phyloP scores from a whole-genome alignment of 257 asterid genomes.

The Paulownia fortunei region DNA sequence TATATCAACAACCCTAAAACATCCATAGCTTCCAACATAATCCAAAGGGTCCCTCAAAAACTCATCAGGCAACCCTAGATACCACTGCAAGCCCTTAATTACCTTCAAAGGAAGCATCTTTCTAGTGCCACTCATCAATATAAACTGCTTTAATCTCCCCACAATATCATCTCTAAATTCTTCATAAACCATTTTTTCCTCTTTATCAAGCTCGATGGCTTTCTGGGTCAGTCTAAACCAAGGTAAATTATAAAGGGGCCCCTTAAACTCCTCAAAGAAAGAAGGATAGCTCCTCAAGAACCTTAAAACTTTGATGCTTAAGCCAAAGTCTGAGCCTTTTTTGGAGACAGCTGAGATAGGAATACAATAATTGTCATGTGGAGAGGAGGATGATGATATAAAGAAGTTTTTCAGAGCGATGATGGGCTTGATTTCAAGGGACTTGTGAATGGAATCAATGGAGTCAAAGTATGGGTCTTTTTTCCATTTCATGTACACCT shows the following conservation, averaged over 20 bases:
- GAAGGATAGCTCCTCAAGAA: conserved; percentile 86
- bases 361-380: conserved; percentile 58
- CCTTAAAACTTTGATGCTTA: conserved; percentile 66
- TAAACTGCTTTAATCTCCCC: conserved; percentile 68
- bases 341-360: conserved; percentile 83
- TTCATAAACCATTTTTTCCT: conserved; percentile 62
- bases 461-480: conserved; percentile 74
- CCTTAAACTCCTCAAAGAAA: conserved; percentile 81
- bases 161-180: conserved; percentile 59
- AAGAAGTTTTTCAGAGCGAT: conserved; percentile 71
- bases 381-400: conserved; percentile 63
- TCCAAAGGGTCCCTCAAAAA: conserved; percentile 57
- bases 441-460: conserved; percentile 76
- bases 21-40: conserved; percentile 39
- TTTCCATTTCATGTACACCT: conserved; percentile 93
- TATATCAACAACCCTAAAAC: conserved; percentile 60
- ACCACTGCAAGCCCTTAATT: conserved; percentile 73
- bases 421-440: conserved; percentile 72
- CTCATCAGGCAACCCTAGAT: conserved; percentile 81
- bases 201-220: conserved; percentile 72
- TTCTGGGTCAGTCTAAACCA: conserved; percentile 79
- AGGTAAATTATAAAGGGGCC: conserved; percentile 71
- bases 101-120: conserved; percentile 73
- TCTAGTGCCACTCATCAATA: conserved; percentile 70
- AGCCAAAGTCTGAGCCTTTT: conserved; percentile 55